A percentile compares a stretch with the other conserved stretches of the same genome.
Conservation (phyloP, 1,284 basidiomycete species). For the Pholiota adiposa region DNA sequence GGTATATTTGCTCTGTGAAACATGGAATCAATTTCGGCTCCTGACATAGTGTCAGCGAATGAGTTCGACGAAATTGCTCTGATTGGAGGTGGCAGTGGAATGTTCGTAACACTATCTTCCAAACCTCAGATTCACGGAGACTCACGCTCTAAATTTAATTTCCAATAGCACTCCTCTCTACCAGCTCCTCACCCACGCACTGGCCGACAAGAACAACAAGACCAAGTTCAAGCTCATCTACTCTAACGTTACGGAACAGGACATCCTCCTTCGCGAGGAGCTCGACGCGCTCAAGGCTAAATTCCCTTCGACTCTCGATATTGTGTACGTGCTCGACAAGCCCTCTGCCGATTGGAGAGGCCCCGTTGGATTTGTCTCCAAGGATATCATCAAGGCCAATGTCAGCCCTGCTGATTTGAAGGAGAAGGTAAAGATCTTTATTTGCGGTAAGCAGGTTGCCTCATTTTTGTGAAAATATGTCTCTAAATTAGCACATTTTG, state of each 20-base stretch:
- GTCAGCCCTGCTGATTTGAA: conserved; percentile 70
- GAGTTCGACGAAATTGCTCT: conserved; percentile 86
- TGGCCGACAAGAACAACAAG: conserved; percentile 79
- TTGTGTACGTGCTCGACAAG: conserved; percentile 90
- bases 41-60: conserved; percentile 56
- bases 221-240: conserved; percentile 95
- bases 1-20: conserved; percentile 39
- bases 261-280: conserved; percentile 88
- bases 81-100: conserved; percentile 90
- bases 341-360: conserved; percentile 75
- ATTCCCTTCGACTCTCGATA: conserved; percentile 74
- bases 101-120: conserved; percentile 47
- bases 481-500: neutral
- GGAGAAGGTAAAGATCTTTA: conserved; percentile 87
- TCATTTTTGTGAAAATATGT: conserved; percentile 5
- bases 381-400: conserved; percentile 75
- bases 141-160: conserved; percentile 2
- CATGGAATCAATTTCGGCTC: neutral
- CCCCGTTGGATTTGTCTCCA: conserved; percentile 72
- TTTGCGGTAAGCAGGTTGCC: conserved; percentile 68
- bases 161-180: conserved; percentile 69
- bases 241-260: conserved; percentile 88
- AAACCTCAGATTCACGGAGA: conserved; percentile 18
- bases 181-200: conserved; percentile 77
- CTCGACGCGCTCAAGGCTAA: conserved; percentile 78